Evolutionary conservation across 176 grass and related monocot genomes (phyloP), one percentile per base, ranked within the genome.

Genomic region (Raddia distichophylla): DNA sequence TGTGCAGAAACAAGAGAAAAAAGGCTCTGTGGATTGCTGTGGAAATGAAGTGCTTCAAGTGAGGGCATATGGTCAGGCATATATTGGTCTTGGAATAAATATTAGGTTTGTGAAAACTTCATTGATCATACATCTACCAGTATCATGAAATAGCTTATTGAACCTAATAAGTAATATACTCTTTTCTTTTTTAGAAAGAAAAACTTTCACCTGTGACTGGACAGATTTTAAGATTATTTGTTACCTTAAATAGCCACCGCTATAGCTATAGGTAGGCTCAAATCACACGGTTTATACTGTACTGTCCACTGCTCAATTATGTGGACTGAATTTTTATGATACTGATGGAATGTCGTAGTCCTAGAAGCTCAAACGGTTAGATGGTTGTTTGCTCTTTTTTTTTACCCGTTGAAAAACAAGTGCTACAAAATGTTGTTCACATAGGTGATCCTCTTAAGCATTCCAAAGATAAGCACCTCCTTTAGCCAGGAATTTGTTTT

Each of bases 1-100:
- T 83, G 19, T 76, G 73, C 87, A 95, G 92, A 93, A 86, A 60
- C 63, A 59, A 56, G 82, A 80, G 47, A 80, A 77, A 67, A 75
- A 20, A 15, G 74, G 54, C 20, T 76, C 46, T 71, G 86, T 73
- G 63, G 89, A 88, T 80, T 93, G 71, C 88, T 95, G 53, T 84
- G 81, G 88, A 46, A 90, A 99, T 81, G 96, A 99, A 86, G 85
- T 99, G 85, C 91, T 99, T 78, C 89, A 91, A 86, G 93, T 95
- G 74, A 90, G 96, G 85, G 89, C 96, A 76, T 99, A 91, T 93
- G 93, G 96, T 35, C 84, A 88, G 58, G 89, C 91, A 2, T 99
- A 93, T 86, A 86, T 99, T 74, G 87, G 76, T 68, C 93, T 99
- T 80, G 96, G 91, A 86, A 83, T 99, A 83, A 91, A 99, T 87